Base-by-base conservation (phyloP, 176 grass and related monocot genomes). In the Eleusine coracana region DNA sequence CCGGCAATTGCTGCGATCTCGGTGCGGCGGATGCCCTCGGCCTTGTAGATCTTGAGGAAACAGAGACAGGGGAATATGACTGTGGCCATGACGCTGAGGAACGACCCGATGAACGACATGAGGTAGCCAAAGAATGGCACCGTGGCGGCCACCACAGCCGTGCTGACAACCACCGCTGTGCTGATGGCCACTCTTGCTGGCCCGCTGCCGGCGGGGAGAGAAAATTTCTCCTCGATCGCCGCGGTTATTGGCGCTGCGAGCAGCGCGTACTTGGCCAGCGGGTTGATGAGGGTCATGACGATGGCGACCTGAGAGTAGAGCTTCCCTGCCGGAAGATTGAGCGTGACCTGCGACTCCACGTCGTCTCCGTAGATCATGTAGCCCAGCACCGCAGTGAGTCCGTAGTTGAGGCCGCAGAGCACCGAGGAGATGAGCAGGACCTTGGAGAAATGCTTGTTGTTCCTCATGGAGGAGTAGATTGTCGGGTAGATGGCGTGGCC, bases 401-500 rank as follows among this genome's bases (percentile, higher is more conserved):
- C 76, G 39, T 89, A 91, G 75, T 91, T 89, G 9, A 91, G 59
- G 66, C 83, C 89, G 66, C 89, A 89, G 1, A 91, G 14, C 79
- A 89, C 41, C 2, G 67, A 85, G 2, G 92, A 84, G n/a, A 86
- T 66, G 28, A 91, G 41, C 10, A 91, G 29, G 34, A 84, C 88
- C 88, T 88, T 94, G 63, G 79, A 46, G 63, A 90, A 94, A 45
- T 81, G 51, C 0, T 34, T 84, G 9, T 52, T 88, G n/a, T 71
- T 63, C 68, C 21, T 83, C 92, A 94, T 94, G 0, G 88, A 88
- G 15, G 92, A 41, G 61, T 86, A 88, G 6, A 94, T 66, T 4
- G 88, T 91, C 0, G 92, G 92, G 71, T 91, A 94, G 56, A 94
- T 56, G 18, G 74, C 88, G 75, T 94, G 92, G 54, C 88, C 86